Evolutionary conservation across 2,329 filamentous ascomycete species (phyloP).

Genomic region (Aspergillus novoparasiticus): DNA sequence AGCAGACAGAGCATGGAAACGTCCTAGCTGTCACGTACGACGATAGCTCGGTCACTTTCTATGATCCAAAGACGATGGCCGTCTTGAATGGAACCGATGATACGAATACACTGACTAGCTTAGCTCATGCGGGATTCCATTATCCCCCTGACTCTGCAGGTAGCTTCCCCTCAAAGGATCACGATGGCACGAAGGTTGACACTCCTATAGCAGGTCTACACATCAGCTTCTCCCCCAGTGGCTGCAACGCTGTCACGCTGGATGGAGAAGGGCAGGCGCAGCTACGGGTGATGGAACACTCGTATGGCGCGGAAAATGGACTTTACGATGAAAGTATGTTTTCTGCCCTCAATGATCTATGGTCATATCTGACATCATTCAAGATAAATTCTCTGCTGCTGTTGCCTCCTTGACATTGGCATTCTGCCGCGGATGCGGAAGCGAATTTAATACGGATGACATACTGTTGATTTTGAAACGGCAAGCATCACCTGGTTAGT

Average conservation of each 20-base stretch:
- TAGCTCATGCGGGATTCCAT: slow-evolving; percentile 77
- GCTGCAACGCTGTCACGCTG: slow-evolving; percentile 42
- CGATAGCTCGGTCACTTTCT: slow-evolving; percentile 79
- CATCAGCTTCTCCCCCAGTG: slow-evolving; percentile 48
- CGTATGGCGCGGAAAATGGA: slow-evolving; percentile 39
- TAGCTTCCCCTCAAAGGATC: slow-evolving; percentile 29
- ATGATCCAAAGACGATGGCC: slow-evolving; percentile 73
- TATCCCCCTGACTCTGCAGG: slow-evolving; percentile 68
- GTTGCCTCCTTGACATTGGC: slow-evolving; percentile 63
- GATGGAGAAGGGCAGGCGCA: slow-evolving; percentile 43
- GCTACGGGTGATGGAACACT: slow-evolving; percentile 43
- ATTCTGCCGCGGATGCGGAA: slow-evolving; percentile 52
- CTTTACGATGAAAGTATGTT: slow-evolving; percentile 42
- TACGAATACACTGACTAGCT: slow-evolving; percentile 65
- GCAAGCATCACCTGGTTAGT: slow-evolving; percentile 43
- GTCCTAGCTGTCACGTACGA: slow-evolving; percentile 73
- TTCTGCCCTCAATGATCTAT: neutral
- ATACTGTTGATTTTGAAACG: slow-evolving; percentile 68
- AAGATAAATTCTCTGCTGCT: slow-evolving; percentile 52
- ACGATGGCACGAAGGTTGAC: slow-evolving; percentile 13
- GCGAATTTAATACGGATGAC: slow-evolving; percentile 65
- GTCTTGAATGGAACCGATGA: slow-evolving; percentile 67
- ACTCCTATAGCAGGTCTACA: slow-evolving; percentile 33
- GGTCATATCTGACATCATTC: slow-evolving; percentile 7
- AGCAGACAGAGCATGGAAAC: slow-evolving; percentile 70